phyloP scores from a whole-genome alignment of 225 moss, liverwort and hornwort species.

The Lunularia cruciata region DNA sequence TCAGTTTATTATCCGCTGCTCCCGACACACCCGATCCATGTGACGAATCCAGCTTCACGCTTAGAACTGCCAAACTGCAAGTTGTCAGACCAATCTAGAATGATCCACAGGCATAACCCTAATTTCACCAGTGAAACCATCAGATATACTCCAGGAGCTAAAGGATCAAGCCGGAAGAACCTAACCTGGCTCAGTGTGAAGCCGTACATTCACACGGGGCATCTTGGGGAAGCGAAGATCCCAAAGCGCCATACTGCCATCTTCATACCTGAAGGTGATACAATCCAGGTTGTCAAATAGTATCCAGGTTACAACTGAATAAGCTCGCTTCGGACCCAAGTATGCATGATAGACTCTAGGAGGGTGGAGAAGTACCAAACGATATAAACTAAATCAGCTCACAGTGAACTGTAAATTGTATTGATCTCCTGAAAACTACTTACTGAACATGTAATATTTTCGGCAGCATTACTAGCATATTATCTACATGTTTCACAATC shows the following conservation, averaged over 20 bases:
- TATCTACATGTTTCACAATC: no score
- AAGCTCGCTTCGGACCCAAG: no score
- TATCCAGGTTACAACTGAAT: neutral
- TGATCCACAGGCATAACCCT: neutral
- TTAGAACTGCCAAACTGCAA: constrained; percentile 59
- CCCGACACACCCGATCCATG: constrained; percentile 71
- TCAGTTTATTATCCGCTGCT: constrained; percentile 74
- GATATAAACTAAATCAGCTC: no score
- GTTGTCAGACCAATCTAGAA: neutral
- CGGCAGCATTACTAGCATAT: no score
- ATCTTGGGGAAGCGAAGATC: constrained; percentile 67
- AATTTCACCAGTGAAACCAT: neutral
- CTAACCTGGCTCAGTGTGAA: constrained; percentile 94
- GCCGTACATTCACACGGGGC: constrained; percentile 62
- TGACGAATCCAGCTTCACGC: constrained; percentile 56
- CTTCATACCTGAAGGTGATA: constrained; percentile 65
- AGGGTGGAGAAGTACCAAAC: no score
- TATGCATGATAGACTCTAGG: no score
- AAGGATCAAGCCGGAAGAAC: neutral
- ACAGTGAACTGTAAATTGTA: no score
- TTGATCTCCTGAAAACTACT: no score
- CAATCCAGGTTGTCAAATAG: neutral
- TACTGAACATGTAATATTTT: no score
- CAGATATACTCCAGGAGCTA: no score
- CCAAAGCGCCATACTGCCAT: constrained; percentile 84